These are phyloP conservation scores for Jamesozyma spencerorum DNA, from an alignment of 805 yeast species.

Conservation along the genomic window DNA sequence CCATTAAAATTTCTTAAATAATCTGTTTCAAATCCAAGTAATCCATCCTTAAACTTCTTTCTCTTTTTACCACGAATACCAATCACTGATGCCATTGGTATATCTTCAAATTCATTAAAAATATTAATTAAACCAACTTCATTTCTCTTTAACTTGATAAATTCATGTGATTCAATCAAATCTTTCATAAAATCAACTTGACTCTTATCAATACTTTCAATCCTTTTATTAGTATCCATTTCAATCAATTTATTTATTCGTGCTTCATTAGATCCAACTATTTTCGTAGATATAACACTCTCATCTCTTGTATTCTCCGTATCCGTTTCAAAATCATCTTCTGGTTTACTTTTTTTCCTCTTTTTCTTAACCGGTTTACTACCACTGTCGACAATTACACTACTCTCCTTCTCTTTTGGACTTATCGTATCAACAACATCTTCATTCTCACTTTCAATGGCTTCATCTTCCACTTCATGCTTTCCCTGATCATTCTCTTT, in stretches of 20 bases:
- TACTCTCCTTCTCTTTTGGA: not conserved
- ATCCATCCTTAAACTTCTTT: constrained; percentile 25
- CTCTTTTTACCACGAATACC: constrained; percentile 32
- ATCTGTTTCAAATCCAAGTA: constrained; percentile 30
- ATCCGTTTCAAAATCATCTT: no score
- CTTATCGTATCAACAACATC: not conserved
- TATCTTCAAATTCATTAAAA: constrained; percentile 29
- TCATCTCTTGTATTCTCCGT: not conserved
- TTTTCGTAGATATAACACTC: not conserved
- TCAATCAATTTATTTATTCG: constrained; percentile 12
- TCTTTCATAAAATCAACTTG: constrained; percentile 20
- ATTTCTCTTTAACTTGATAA: constrained; percentile 16
- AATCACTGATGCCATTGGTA: constrained; percentile 28
- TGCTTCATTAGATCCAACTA: constrained; percentile 1
- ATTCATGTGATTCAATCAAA: constrained; percentile 16
- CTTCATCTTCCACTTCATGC: constrained; percentile 1
- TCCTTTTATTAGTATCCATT: constrained; percentile 8
- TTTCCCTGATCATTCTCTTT: not conserved
- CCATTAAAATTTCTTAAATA: constrained; percentile 18
- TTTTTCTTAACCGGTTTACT: no score
- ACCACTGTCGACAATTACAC: no score
- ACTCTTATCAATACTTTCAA: constrained; percentile 9
- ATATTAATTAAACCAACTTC: constrained; percentile 27
- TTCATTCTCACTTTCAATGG: not conserved
- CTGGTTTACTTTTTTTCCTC: not conserved